Evolutionary conservation across 805 yeast species (phyloP).

Genomic region (Lipomyces yamanashiensis): DNA sequence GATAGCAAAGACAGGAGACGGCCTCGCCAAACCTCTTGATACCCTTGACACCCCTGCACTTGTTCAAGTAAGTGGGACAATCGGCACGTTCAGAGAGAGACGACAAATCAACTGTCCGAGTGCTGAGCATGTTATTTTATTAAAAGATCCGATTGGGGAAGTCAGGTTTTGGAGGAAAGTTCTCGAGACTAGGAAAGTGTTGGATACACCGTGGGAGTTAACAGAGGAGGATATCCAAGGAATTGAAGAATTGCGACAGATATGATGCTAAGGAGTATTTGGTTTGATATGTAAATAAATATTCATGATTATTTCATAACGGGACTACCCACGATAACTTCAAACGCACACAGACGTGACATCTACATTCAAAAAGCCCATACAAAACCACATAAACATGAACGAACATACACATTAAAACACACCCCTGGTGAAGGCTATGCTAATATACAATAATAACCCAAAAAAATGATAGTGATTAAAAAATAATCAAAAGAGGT

Average conservation of each 20-base stretch:
- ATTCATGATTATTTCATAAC: too few relatives aligned
- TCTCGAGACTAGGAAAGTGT: neutral
- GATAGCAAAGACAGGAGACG: neutral
- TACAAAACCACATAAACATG: neutral
- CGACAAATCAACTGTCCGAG: neutral
- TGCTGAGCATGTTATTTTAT: neutral
- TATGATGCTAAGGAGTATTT: too few relatives aligned
- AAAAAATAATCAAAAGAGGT: neutral
- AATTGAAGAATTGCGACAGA: neutral
- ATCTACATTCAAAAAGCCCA: too few relatives aligned
- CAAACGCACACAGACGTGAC: too few relatives aligned
- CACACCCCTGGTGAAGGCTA: neutral
- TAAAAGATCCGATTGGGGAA: conserved; percentile 4
- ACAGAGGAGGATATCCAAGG: neutral
- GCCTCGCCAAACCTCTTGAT: neutral
- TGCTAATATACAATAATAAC: neutral
- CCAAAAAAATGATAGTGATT: neutral
- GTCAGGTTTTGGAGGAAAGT: conserved; percentile 7
- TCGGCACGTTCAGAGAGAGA: neutral
- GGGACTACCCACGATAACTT: too few relatives aligned
- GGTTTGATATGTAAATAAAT: too few relatives aligned
- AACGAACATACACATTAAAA: neutral
- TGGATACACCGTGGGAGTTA: conserved; percentile 10
- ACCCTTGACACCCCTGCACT: conserved; percentile 1
- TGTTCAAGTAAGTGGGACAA: conserved; percentile 11